phyloP scores from a whole-genome alignment of 23 red algal species.

The Gracilaria gracilis region DNA sequence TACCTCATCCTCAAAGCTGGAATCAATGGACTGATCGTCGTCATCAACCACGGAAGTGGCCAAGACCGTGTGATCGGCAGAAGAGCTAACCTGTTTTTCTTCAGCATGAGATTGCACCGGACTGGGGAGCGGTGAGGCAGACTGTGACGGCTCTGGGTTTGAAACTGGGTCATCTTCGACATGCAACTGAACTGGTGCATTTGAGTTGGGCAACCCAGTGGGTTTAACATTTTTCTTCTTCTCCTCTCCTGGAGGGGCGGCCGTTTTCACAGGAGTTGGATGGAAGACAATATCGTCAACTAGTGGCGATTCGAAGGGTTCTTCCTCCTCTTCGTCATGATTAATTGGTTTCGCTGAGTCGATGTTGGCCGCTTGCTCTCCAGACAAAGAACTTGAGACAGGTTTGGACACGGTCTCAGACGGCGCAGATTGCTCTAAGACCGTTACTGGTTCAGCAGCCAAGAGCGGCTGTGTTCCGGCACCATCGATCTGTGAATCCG shows the following conservation, averaged over 20 bases:
- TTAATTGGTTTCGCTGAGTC: neutral
- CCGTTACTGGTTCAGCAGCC: neutral
- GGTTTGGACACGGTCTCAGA: neutral
- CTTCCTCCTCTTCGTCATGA: constrained; percentile 4
- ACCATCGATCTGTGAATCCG: neutral
- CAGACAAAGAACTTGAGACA: neutral
- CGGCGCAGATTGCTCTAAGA: neutral
- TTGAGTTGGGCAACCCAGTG: neutral
- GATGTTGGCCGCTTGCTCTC: neutral
- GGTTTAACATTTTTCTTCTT: neutral
- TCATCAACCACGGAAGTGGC: neutral
- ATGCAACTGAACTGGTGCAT: neutral
- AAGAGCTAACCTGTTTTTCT: neutral
- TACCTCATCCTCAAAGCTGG: neutral
- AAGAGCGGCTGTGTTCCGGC: neutral
- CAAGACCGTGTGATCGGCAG: neutral
- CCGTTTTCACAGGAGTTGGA: constrained; percentile 4
- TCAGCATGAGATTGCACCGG: neutral
- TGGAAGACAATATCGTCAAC: neutral
- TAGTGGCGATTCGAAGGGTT: neutral
- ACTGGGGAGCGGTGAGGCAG: neutral
- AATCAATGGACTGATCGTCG: neutral
- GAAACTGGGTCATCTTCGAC: neutral
- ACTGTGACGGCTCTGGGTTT: constrained; percentile 4
- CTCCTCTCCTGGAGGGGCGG: neutral